Base-by-base conservation (phyloP, 2,329 filamentous ascomycete genomes). In the Aureobasidium sp. region DNA sequence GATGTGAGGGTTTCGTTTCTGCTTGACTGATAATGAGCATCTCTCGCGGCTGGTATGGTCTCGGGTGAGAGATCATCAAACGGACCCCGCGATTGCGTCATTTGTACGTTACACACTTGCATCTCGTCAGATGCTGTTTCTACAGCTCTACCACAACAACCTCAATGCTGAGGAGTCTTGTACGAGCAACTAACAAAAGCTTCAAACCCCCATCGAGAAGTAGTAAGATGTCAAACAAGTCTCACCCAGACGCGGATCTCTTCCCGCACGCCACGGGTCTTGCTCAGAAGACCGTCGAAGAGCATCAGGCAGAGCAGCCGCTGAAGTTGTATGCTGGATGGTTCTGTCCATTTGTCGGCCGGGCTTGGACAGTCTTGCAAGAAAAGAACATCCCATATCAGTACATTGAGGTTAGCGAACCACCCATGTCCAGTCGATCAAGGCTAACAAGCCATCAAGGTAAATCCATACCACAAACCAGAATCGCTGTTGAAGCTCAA, bases 401-500 rank as follows among this genome's bases (percentile, higher is more conserved):
- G 77, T 75, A 79, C 56, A 64, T 64, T n/a, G 60, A 64, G 50
- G 58, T 50, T 29, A 40, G 43, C 27, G 15, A 7, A 72, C 77
- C 70, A 18, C 38, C 15, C 31, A 38, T 54, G 5, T 8, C 38
- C 48, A 38, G 25, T 13, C 3, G 20, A n/a, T 23, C 27, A 36
- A 20, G 15, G 20, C 56, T 48, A 23, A 60, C 20, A 27, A 33
- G 48, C 38, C 67, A 68, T 64, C 51, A 90, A 93, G 81, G 90
- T 93, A 66, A 94, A 94, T 76, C 92, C 92, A 0, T 94, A 94
- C 81, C 82, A 90, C 76, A 95, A 95, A 73, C 88, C 88, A 0
- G 78, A 86, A 4, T 88, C 86, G 1, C 90, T 94, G 33, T 82
- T 95, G 27, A 83, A 85, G 11, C 82, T 95, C 68, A 95, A 95